Conservation (phyloP, 2,329 filamentous ascomycete species). For the Xylaria sp. region DNA sequence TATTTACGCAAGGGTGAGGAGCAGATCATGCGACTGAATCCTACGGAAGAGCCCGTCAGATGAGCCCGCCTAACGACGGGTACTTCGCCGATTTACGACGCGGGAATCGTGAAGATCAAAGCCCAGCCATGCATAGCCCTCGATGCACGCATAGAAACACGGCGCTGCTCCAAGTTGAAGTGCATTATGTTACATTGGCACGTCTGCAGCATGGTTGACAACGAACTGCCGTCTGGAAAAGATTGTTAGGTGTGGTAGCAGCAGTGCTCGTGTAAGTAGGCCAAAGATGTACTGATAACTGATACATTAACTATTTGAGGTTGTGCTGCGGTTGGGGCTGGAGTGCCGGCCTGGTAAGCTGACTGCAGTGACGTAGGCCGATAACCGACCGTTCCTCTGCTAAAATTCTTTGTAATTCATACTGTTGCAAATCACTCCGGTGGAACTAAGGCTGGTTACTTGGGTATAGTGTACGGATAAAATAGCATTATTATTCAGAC, state of each 20-base stretch:
- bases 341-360: slow-evolving; percentile 9
- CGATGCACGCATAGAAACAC: not conserved
- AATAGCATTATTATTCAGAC: not conserved
- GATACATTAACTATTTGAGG: not conserved
- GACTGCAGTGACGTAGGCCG: slow-evolving; percentile 4
- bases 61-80: slow-evolving; percentile 6
- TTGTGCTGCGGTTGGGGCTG: not conserved
- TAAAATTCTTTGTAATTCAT: not conserved
- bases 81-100: slow-evolving; percentile 6
- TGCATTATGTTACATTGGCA: not conserved
- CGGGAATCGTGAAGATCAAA: slow-evolving; percentile 5
- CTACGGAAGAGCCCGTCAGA: not conserved
- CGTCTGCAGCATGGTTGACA: no score
- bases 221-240: no score
- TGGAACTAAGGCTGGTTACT: no score
- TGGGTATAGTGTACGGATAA: not conserved
- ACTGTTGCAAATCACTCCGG: not conserved
- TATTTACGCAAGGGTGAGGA: not conserved
- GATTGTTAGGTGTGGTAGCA: no score
- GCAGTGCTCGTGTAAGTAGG: not conserved
- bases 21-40: slow-evolving; percentile 3
- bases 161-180: not conserved
- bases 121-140: not conserved
- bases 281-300: not conserved
- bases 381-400: not conserved